Conservation (phyloP, 176 grass and related monocot species). For the Typha latifolia region DNA sequence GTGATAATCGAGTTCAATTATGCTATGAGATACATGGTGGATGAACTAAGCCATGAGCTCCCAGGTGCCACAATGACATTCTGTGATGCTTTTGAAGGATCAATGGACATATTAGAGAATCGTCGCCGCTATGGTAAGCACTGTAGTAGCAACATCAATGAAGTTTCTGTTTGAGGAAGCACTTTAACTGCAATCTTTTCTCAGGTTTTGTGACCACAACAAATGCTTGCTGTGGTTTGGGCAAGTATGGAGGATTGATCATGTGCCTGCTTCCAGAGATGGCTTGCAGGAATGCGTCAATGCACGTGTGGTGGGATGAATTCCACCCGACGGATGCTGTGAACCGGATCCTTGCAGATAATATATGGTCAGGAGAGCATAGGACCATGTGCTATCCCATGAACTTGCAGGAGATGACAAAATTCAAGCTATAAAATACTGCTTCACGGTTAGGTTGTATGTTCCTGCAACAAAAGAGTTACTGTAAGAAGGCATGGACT, state of each 20-base stretch:
- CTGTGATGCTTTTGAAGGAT: conserved; percentile 65
- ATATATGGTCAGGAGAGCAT: conserved; percentile 66
- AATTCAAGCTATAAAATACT: conserved; percentile 32
- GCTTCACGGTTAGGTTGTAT: conserved; percentile 2
- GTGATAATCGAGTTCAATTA: conserved; percentile 66
- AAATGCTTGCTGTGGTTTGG: conserved; percentile 67
- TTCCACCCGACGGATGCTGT: conserved; percentile 80
- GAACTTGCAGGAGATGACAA: conserved; percentile 47
- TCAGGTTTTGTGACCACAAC: conserved; percentile 61
- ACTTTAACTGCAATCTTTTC: background rate
- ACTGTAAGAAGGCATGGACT: too few species aligned
- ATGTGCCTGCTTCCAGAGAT: conserved; percentile 82
- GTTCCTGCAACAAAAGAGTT: too few species aligned
- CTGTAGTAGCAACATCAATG: conserved; percentile 8
- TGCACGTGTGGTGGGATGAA: conserved; percentile 76
- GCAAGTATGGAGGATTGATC: conserved; percentile 63
- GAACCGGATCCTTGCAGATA: conserved; percentile 60
- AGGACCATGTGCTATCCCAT: conserved; percentile 61
- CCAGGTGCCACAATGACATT: conserved; percentile 47
- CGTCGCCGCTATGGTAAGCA: conserved; percentile 45
- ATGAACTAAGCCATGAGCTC: conserved; percentile 50
- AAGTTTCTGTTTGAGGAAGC: conserved; percentile 5
- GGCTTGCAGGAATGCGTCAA: conserved; percentile 69
- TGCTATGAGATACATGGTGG: conserved; percentile 52
- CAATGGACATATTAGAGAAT: conserved; percentile 68